Conservation (phyloP, 2,329 filamentous ascomycete species). For the Xenoacremonium recifei region DNA sequence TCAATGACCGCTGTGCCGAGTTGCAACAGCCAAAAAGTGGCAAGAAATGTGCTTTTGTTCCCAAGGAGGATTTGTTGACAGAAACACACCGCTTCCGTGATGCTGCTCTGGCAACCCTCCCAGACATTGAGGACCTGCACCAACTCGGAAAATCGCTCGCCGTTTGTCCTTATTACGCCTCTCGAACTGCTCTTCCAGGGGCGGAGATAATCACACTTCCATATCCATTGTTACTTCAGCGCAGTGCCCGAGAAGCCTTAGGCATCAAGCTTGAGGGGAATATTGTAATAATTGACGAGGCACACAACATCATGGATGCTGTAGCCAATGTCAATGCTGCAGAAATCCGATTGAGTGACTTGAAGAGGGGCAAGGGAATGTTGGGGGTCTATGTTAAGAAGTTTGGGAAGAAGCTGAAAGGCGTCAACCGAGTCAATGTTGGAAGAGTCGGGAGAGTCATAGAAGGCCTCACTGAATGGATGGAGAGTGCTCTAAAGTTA, state of each 20-base stretch:
- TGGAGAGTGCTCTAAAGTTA: slow-evolving; percentile 51
- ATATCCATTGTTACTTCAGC: slow-evolving; percentile 86
- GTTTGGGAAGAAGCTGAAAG: slow-evolving; percentile 86
- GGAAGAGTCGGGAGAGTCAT: slow-evolving; percentile 83
- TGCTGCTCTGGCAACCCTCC: slow-evolving; percentile 75
- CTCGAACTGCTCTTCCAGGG: slow-evolving; percentile 74
- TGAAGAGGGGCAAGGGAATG: slow-evolving; percentile 71
- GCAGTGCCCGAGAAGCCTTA: slow-evolving; percentile 81
- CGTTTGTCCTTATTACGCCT: slow-evolving; percentile 96
- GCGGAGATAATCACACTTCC: slow-evolving; percentile 91
- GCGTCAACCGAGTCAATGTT: slow-evolving; percentile 87
- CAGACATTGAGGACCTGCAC: slow-evolving; percentile 91
- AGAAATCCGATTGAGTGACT: slow-evolving; percentile 69
- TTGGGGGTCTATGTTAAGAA: slow-evolving; percentile 80
- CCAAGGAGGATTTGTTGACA: slow-evolving; percentile 71
- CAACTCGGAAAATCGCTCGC: slow-evolving; percentile 73
- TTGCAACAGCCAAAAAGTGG: slow-evolving; percentile 67
- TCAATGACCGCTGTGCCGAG: slow-evolving; percentile 91
- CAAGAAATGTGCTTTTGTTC: slow-evolving; percentile 72
- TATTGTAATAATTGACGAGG: slow-evolving; percentile 94
- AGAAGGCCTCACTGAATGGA: slow-evolving; percentile 71
- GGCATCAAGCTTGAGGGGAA: slow-evolving; percentile 83
- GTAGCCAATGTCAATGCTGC: slow-evolving; percentile 85
- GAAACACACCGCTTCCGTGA: slow-evolving; percentile 82
- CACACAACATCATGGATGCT: slow-evolving; percentile 96